phyloP scores from a whole-genome alignment of 2,329 filamentous ascomycete genomes.

The Grosmannia serpens region DNA sequence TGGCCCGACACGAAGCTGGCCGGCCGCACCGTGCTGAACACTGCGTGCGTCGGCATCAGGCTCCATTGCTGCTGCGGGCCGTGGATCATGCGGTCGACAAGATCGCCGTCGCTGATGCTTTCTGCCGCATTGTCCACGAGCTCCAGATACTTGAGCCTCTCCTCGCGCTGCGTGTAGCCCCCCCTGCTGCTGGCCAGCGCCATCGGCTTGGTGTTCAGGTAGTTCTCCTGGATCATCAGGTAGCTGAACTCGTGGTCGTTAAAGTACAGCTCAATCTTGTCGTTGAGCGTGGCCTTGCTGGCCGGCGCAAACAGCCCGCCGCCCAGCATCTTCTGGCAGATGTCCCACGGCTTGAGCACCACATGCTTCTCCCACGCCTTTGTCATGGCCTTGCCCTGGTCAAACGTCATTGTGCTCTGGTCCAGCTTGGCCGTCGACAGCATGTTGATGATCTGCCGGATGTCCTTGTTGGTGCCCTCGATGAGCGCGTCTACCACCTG shows the following conservation, averaged over 20 bases:
- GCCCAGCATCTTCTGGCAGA: conserved; percentile 82
- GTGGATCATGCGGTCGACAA: conserved; percentile 97
- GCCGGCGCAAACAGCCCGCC: conserved; percentile 74
- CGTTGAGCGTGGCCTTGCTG: conserved; percentile 81
- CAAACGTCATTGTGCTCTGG: conserved; percentile 65
- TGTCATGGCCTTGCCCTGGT: conserved; percentile 84
- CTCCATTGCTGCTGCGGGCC: conserved; percentile 97
- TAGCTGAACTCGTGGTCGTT: conserved; percentile 98
- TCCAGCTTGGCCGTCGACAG: conserved; percentile 88
- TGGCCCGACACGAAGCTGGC: conserved; percentile 78
- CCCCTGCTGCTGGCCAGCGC: conserved; percentile 43
- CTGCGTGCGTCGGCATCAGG: conserved; percentile 89
- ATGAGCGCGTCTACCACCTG: conserved; percentile 86
- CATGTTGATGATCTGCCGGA: conserved; percentile 98
- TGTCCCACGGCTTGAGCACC: conserved; percentile 95
- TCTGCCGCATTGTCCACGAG: conserved; percentile 79
- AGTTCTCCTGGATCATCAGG: conserved; percentile 98
- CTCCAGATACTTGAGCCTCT: conserved; percentile 73
- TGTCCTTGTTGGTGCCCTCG: conserved; percentile 90
- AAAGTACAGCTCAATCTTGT: conserved; percentile 98
- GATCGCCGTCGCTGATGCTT: conserved; percentile 92
- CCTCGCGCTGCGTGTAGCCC: conserved; percentile 52
- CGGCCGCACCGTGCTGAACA: conserved; percentile 89
- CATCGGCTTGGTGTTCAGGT: conserved; percentile 71
- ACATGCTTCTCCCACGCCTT: conserved; percentile 98